Percentiles rank a stretch among this genome's conserved stretches.
These are phyloP conservation scores for Cordyceps fumosorosea DNA, from an alignment of 2,329 filamentous ascomycete species.

Conservation along the genomic window DNA sequence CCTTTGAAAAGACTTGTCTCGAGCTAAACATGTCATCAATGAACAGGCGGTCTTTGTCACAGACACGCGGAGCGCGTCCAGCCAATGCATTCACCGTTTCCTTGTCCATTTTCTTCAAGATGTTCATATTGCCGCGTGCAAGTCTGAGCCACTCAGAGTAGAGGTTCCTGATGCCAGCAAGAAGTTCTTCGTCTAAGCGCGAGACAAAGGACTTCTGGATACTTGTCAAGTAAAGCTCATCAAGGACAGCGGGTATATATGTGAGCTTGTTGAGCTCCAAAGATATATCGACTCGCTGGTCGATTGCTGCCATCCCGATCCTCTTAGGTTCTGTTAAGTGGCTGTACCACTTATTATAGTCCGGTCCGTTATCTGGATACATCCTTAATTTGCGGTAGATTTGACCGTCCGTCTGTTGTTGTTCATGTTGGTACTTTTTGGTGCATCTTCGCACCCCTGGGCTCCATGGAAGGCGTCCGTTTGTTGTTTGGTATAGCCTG, in stretches of 20 bases:
- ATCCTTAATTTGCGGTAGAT: background rate
- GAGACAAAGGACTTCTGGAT: background rate
- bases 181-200: background rate
- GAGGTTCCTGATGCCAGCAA: conserved; percentile 1
- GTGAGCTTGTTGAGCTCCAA: background rate
- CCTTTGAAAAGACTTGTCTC: background rate
- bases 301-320: background rate
- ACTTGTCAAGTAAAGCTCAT: background rate
- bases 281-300: background rate
- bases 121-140: background rate
- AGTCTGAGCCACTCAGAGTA: conserved; percentile 2
- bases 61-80: background rate
- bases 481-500: background rate
- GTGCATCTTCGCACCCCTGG: background rate
- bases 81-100: conserved; percentile 2
- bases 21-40: background rate
- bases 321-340: background rate
- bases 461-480: background rate
- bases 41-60: background rate
- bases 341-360: background rate
- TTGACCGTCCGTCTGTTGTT: background rate
- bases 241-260: background rate
- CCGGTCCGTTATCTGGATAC: background rate
- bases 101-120: conserved; percentile 10
- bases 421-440: background rate